Base-by-base conservation (phyloP, 169 alveolate genomes). In the Plasmodium gaboni region DNA sequence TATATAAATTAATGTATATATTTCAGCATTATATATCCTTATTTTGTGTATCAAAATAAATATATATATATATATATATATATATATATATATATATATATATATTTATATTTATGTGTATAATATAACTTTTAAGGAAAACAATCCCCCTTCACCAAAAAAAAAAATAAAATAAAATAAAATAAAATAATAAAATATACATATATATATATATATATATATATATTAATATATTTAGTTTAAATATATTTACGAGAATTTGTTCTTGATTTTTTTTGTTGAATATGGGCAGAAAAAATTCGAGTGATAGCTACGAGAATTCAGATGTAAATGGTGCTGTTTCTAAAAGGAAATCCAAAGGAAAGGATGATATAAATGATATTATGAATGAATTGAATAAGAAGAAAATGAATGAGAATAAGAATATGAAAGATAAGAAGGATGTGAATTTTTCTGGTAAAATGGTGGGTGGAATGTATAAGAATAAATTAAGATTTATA, bases 211-310 rank as follows among this genome's bases (percentile, higher is more conserved):
- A 60, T 60, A 60, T 3, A 19, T 22, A 60, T 8, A 19, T 17
- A 6, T 61, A 22, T 15, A 15, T 61, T 28, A 28, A 2, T 28
- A 28, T 2, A 28, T 28, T 28, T 28, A 28, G 42, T 28, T 3
- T 28, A 28, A 28, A 28, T 28, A 28, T 28, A 28, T 28, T 28
- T 28, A 61, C 60, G 13, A 2, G 2, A 61, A 22, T 19, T 63
- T 8, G 38, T 17, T 8, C n/a, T 28, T 19, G 42, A 28, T 28
- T 28, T 28, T 28, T 28, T 28, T 28, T 28, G 42, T 28, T 28
- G 42, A 73, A n/a, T 10, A 74, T 74, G 88, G 46, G 63, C 5
- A 15, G 88, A 6, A 74, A 59, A 67, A 42, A 73, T 50, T 38
- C 65, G 42, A 38, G 32, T 53, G 88, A 74, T 6, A 74, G 48